Percentiles rank a stretch among this genome's conserved stretches.
Evolutionary conservation across 441 rosid species (phyloP).

Genomic region (Gossypium lobatum): DNA sequence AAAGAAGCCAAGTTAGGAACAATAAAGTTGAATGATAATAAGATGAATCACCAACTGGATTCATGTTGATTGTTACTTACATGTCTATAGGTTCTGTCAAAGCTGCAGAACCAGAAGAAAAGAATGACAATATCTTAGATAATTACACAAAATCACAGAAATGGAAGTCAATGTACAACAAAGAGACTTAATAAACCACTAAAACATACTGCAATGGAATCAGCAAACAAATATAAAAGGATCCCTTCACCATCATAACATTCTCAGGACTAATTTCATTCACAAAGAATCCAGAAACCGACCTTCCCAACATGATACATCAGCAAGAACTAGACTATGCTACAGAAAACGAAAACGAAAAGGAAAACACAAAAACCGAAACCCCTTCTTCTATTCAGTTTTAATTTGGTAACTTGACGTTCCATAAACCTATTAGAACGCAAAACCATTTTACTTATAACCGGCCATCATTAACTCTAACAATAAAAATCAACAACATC

Average conservation of each 20-base stretch:
- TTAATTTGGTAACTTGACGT: background rate
- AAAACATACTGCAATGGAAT: background rate
- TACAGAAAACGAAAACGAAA: background rate
- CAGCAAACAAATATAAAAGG: background rate
- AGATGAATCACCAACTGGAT: background rate
- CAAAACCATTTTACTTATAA: background rate
- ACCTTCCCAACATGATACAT: background rate
- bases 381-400: background rate
- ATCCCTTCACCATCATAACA: background rate
- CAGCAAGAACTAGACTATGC: background rate
- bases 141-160: background rate
- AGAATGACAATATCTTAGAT: background rate
- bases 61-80: constrained; percentile 37
- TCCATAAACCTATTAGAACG: background rate
- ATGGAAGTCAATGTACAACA: background rate
- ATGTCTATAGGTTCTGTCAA: constrained; percentile 77
- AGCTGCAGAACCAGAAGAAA: constrained; percentile 45
- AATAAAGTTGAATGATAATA: background rate
- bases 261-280: background rate
- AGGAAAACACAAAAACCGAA: background rate
- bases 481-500: background rate
- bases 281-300: background rate
- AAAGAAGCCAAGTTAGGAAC: background rate
- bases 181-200: background rate
- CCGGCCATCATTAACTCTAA: background rate